A percentile compares a stretch with the other conserved stretches of the same genome.
These are phyloP conservation scores for Dryas drummondii DNA, from an alignment of 306 rosid species.

Conservation along the genomic window DNA sequence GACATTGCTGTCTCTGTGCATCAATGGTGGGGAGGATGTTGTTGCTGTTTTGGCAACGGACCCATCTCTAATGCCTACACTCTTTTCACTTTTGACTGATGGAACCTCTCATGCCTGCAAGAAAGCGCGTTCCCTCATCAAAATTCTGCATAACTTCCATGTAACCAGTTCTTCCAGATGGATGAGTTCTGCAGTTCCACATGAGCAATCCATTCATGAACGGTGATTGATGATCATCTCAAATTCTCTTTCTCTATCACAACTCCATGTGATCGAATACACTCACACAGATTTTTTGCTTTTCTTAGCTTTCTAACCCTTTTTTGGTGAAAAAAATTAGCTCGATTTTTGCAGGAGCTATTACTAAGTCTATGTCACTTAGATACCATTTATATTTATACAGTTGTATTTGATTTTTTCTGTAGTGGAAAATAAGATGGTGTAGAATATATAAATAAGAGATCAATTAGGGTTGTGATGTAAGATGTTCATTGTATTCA, in stretches of 20 bases:
- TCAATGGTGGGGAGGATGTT: slow-evolving; percentile 52
- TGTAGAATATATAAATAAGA: not conserved
- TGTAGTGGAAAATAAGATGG: slow-evolving; percentile 14
- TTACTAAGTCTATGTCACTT: slow-evolving; percentile 15
- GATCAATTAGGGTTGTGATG: not conserved
- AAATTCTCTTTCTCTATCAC: too few relatives aligned
- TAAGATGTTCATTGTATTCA: not conserved
- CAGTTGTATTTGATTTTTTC: slow-evolving; percentile 10
- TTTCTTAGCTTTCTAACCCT: not conserved
- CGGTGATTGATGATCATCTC: slow-evolving; percentile 23
- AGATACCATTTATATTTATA: not conserved
- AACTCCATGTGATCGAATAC: slow-evolving; percentile 9
- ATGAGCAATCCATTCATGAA: slow-evolving; percentile 37
- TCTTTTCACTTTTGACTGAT: slow-evolving; percentile 55
- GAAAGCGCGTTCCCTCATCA: slow-evolving; percentile 68
- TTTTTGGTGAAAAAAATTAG: slow-evolving; percentile 29
- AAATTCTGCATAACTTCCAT: slow-evolving; percentile 50
- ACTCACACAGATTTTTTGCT: not conserved
- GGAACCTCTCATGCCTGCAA: slow-evolving; percentile 55
- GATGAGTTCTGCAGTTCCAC: slow-evolving; percentile 30
- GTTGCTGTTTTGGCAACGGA: slow-evolving; percentile 50
- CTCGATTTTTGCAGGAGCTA: slow-evolving; percentile 41
- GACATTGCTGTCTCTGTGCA: slow-evolving; percentile 53
- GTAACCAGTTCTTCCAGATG: slow-evolving; percentile 41
- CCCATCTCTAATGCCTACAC: slow-evolving; percentile 46